Percentiles rank a stretch among this genome's conserved stretches.
Evolutionary conservation across 176 grass and related monocot genomes (phyloP).

Genomic region (Calamus simplicifolius): DNA sequence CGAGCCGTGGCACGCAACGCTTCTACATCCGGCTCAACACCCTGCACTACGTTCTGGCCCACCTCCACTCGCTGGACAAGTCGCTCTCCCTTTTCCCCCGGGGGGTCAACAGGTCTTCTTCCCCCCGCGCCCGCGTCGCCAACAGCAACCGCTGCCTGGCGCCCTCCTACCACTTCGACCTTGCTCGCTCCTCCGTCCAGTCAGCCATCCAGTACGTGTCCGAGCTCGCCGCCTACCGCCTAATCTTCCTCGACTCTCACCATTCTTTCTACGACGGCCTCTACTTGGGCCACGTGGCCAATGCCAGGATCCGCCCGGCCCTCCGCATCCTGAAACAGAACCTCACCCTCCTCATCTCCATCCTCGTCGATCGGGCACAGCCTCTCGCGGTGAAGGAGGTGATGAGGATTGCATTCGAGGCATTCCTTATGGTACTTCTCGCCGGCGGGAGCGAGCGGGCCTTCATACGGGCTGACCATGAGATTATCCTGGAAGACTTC

Average conservation of each 20-base stretch:
- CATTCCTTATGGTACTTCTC: conserved; percentile 74
- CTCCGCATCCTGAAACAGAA: conserved; percentile 72
- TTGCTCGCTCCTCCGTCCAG: conserved; percentile 35
- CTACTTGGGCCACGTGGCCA: conserved; percentile 31
- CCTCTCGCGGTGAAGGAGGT: conserved; percentile 53
- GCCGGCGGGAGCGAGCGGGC: conserved; percentile 53
- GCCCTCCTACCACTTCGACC: conserved; percentile 28
- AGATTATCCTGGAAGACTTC: conserved; percentile 57
- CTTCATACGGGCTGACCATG: conserved; percentile 44
- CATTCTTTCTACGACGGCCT: conserved; percentile 51
- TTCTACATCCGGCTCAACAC: conserved; percentile 92
- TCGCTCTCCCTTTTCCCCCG: conserved; percentile 44
- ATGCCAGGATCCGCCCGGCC: conserved; percentile 39
- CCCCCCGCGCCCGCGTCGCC: not conserved
- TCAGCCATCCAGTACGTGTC: conserved; percentile 43
- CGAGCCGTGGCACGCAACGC: conserved; percentile 87
- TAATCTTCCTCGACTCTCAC: conserved; percentile 63
- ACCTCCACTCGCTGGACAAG: conserved; percentile 41
- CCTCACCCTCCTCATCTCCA: conserved; percentile 49
- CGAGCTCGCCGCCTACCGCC: conserved; percentile 64
- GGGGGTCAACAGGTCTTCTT: not conserved
- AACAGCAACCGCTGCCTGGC: conserved; percentile 22
- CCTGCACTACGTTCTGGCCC: conserved; percentile 65
- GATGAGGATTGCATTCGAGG: conserved; percentile 55
- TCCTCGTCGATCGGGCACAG: conserved; percentile 52